A percentile compares a stretch with the other conserved stretches of the same genome.
phyloP scores from a whole-genome alignment of 345 rosid species.

The Pistacia vera region DNA sequence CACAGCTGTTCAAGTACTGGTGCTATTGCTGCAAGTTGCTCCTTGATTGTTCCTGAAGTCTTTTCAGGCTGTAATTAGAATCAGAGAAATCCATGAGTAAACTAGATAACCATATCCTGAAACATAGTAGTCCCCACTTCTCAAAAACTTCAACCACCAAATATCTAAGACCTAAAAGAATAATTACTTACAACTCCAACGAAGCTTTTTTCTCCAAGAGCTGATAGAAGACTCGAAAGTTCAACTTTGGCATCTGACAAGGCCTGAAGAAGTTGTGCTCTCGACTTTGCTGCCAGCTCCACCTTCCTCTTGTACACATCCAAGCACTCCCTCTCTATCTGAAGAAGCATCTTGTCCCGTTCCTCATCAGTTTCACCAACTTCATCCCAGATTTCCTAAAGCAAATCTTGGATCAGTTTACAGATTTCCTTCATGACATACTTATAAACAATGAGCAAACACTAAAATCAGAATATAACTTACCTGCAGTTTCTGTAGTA shows the following conservation, averaged over 20 bases:
- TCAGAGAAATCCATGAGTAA: conserved; percentile 20
- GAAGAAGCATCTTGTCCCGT: conserved; percentile 92
- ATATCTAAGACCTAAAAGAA: conserved; percentile 8
- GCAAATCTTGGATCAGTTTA: conserved; percentile 14
- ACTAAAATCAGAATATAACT: conserved; percentile 3
- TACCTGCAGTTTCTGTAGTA: conserved; percentile 90
- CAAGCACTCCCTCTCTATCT: conserved; percentile 87
- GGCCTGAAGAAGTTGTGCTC: conserved; percentile 84
- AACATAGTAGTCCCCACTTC: conserved; percentile 5
- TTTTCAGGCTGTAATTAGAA: conserved; percentile 66
- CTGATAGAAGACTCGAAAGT: conserved; percentile 69
- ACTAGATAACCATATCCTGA: conserved; percentile 1
- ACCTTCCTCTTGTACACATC: conserved; percentile 96
- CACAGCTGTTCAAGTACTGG: conserved; percentile 89
- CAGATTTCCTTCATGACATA: conserved; percentile 1
- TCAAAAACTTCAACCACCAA: background rate
- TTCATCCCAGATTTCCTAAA: conserved; percentile 97
- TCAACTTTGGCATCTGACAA: conserved; percentile 85
- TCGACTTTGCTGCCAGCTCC: conserved; percentile 81
- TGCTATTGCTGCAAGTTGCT: conserved; percentile 91
- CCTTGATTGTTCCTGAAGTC: conserved; percentile 87
- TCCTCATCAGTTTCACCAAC: conserved; percentile 97
- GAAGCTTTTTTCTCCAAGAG: conserved; percentile 81
- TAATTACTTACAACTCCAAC: conserved; percentile 61
- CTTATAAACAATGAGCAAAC: background rate